Evolutionary conservation across 2,329 filamentous ascomycete genomes (phyloP).

Genomic region (Talaromyces sp.): DNA sequence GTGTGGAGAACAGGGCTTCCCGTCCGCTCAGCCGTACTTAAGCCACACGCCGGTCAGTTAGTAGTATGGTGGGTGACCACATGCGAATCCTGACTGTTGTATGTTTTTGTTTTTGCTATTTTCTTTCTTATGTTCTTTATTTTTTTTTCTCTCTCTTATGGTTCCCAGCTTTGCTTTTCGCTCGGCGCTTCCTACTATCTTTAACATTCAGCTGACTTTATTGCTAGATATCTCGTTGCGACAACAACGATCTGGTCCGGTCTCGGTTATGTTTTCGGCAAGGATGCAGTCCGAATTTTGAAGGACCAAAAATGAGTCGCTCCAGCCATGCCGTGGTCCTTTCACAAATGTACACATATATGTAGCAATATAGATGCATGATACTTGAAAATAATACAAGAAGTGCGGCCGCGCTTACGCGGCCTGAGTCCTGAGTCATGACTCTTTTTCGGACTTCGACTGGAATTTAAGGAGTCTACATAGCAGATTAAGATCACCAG

Average conservation of each 20-base stretch:
- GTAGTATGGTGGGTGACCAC: conserved; percentile 54
- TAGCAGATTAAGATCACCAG: too few relatives aligned
- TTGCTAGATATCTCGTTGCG: conserved; percentile 76
- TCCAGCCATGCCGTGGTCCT: too few relatives aligned
- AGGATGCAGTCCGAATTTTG: conserved; percentile 88
- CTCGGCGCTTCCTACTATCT: not conserved
- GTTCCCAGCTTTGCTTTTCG: not conserved
- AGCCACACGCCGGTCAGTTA: conserved; percentile 52
- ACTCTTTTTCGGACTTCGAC: too few relatives aligned
- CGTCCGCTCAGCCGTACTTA: conserved; percentile 54
- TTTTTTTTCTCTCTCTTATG: not conserved
- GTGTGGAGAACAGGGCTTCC: conserved; percentile 53
- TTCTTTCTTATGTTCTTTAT: not conserved
- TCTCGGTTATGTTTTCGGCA: conserved; percentile 85
- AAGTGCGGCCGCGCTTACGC: too few relatives aligned
- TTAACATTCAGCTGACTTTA: conserved; percentile 7
- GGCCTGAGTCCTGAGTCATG: too few relatives aligned
- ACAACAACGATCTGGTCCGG: conserved; percentile 92
- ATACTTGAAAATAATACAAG: too few relatives aligned
- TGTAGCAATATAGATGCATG: too few relatives aligned
- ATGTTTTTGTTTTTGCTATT: conserved; percentile 37
- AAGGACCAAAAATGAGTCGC: too few relatives aligned
- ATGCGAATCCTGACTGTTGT: conserved; percentile 51
- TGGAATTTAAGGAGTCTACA: too few relatives aligned
- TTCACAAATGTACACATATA: too few relatives aligned